Evolutionary conservation across 1,284 basidiomycete genomes (phyloP), one percentile per base, ranked within the genome.

Genomic region (Peniophora sp.): DNA sequence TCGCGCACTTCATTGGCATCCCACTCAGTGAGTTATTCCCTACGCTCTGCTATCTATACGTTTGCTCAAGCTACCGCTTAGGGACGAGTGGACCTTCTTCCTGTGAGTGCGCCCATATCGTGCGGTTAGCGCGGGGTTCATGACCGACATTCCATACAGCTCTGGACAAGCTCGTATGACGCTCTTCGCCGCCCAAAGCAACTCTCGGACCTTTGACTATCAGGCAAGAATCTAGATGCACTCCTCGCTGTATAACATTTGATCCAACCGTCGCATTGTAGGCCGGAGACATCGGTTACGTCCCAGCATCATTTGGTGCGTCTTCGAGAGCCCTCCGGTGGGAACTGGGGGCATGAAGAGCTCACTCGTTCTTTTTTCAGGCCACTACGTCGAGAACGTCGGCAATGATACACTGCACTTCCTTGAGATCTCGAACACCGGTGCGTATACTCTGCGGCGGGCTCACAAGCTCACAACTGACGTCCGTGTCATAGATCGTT

Each of bases 311-410:
- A 1, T 76, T 74, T 62, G 80, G 78, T 73, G 27, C 27, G 27
- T 32, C 27, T 32, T 32, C 27, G 12, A 32, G 12, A 32, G 27
- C 27, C 12, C 27, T 32, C 50, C 53, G 65, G 50, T 8, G 15
- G 35, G 18, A 15, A 20, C 12, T n/a, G 32, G 12, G 14, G 41
- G 9, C 14, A 1, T 20, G 47, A 15, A 17, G 5, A 18, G 1
- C 14, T 18, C 32, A 48, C 18, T 22, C 24, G 41, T 46, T 27
- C 49, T 9, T 15, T 9, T 23, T 45, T 12, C 55, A 73, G 79
- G 79, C 3, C 83, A 85, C 59, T 86, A 82, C 57, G 73, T 86
- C 17, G 82, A 88, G 66, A 85, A 85, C 59, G 80, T 71, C n/a
- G 83, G 83, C 9, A 80, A 84, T 57, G 75, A 75, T 3, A 81